A percentile compares a stretch with the other conserved stretches of the same genome.
These are phyloP conservation scores for Basipetospora sp. DNA, from an alignment of 2,329 filamentous ascomycete species.

Conservation along the genomic window DNA sequence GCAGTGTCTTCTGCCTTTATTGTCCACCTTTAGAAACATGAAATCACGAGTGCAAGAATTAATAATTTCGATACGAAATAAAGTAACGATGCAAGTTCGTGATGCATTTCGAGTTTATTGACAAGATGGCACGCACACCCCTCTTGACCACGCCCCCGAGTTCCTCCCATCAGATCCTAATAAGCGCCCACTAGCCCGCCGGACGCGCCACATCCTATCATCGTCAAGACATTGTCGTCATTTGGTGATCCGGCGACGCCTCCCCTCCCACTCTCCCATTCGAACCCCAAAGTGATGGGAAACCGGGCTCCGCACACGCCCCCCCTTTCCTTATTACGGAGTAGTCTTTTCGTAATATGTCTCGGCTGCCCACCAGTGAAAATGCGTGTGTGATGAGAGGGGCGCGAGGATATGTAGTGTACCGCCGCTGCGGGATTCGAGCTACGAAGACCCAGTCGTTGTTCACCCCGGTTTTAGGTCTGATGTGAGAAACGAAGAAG, in stretches of 20 bases:
- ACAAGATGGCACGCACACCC: too few relatives aligned
- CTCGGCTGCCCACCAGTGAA: neutral
- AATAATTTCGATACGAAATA: too few relatives aligned
- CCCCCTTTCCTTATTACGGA: too few relatives aligned
- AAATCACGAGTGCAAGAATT: too few relatives aligned
- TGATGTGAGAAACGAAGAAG: neutral
- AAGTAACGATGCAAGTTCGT: too few relatives aligned
- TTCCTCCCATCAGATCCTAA: too few relatives aligned
- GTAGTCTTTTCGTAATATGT: too few relatives aligned
- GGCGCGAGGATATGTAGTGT: neutral
- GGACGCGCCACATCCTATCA: constrained; percentile 4
- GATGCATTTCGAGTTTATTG: too few relatives aligned
- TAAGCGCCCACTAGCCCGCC: constrained; percentile 6
- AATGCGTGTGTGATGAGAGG: constrained; percentile 1
- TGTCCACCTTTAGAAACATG: too few relatives aligned
- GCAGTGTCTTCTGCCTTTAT: too few relatives aligned
- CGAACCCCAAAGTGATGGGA: too few relatives aligned
- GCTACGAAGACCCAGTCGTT: neutral
- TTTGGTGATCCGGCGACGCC: neutral
- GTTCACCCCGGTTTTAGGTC: neutral
- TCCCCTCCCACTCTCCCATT: neutral
- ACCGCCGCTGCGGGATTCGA: neutral
- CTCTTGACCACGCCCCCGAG: neutral
- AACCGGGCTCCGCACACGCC: too few relatives aligned
- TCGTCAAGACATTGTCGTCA: neutral